phyloP scores from a whole-genome alignment of 2,329 filamentous ascomycete genomes.

The Venturiaceae sp. region DNA sequence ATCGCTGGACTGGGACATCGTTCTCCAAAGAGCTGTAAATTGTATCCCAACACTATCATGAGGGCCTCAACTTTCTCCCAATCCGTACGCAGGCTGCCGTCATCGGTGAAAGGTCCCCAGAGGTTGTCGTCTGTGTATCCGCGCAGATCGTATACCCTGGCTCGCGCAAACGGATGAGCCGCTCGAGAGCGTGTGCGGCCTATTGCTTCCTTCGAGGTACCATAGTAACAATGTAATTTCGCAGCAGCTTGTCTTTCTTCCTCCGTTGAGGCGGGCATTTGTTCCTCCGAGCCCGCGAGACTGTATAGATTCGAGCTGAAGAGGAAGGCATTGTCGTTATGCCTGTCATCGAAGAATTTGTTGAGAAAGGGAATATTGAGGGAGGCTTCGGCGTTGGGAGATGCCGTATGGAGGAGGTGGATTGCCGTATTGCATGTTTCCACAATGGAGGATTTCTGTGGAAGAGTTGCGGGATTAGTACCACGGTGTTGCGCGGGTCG shows the following conservation, averaged over 20 bases:
- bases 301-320: conserved; percentile 52
- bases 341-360: conserved; percentile 30
- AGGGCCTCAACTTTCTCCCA: conserved; percentile 76
- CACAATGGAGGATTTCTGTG: neutral
- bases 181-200: conserved; percentile 19
- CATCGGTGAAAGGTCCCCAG: conserved; percentile 65
- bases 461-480: neutral
- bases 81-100: conserved; percentile 54
- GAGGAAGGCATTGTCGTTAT: conserved; percentile 51
- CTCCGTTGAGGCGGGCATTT: conserved; percentile 28
- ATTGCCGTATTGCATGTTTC: conserved; percentile 12
- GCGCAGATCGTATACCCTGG: conserved; percentile 64
- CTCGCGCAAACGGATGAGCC: conserved; percentile 52
- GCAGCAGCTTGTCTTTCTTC: conserved; percentile 54
- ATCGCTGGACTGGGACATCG: neutral
- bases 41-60: conserved; percentile 57
- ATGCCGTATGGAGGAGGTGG: conserved; percentile 33
- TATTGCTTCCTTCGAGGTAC: conserved; percentile 42
- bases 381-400: conserved; percentile 33
- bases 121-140: conserved; percentile 50
- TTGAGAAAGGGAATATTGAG: conserved; percentile 32
- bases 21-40: conserved; percentile 43
- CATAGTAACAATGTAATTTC: conserved; percentile 60
- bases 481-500: neutral
- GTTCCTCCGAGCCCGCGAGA: conserved; percentile 36